Conservation (phyloP, 768 basidiomycete species). For the Termitomyces sp. region DNA sequence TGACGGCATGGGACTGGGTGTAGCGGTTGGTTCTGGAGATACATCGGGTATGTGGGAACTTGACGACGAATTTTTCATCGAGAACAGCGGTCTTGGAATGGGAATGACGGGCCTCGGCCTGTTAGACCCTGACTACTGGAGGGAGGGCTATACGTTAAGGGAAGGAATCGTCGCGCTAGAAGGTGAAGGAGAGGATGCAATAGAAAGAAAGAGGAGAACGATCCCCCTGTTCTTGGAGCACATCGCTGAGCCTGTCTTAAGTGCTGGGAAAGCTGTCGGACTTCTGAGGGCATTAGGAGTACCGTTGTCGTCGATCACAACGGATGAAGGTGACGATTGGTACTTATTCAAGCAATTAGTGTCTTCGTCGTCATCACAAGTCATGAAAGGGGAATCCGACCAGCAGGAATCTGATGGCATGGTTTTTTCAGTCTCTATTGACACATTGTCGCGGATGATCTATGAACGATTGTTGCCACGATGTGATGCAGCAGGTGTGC, state of each 20-base stretch:
- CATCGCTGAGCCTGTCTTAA: slow-evolving; percentile 52
- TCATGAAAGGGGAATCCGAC: neutral
- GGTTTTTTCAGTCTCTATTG: slow-evolving; percentile 49
- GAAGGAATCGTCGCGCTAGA: slow-evolving; percentile 28
- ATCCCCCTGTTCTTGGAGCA: slow-evolving; percentile 60
- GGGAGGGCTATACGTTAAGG: slow-evolving; percentile 59
- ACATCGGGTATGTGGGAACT: slow-evolving; percentile 30
- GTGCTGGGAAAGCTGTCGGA: slow-evolving; percentile 73
- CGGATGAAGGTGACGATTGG: slow-evolving; percentile 27
- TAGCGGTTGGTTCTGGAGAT: slow-evolving; percentile 24
- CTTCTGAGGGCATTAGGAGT: slow-evolving; percentile 58
- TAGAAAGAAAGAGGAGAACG: slow-evolving; percentile 21
- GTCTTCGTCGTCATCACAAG: slow-evolving; percentile 13
- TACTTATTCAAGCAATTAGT: slow-evolving; percentile 37
- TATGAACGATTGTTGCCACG: slow-evolving; percentile 56
- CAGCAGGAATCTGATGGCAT: slow-evolving; percentile 10
- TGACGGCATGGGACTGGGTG: slow-evolving; percentile 58
- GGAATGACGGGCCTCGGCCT: slow-evolving; percentile 44
- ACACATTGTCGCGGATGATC: slow-evolving; percentile 56
- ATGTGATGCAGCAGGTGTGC: slow-evolving; percentile 45
- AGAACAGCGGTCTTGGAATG: slow-evolving; percentile 54
- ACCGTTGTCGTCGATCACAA: slow-evolving; percentile 12
- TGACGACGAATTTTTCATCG: slow-evolving; percentile 79
- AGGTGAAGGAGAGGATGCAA: slow-evolving; percentile 5
- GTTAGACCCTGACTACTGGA: slow-evolving; percentile 75